These are phyloP conservation scores for Barbarea vulgaris DNA, from an alignment of 345 rosid species.

Conservation along the genomic window DNA sequence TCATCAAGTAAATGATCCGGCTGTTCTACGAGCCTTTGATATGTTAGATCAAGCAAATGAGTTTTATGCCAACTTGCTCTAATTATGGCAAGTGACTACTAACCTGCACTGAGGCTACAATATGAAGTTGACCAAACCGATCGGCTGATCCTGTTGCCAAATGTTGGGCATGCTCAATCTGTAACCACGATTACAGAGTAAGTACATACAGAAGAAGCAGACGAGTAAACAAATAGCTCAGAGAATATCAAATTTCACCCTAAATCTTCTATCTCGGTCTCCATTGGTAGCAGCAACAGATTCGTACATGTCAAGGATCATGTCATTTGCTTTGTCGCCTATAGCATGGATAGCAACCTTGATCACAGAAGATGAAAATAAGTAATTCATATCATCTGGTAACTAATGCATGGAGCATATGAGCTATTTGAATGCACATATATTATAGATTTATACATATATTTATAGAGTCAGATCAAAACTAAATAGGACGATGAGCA, in stretches of 20 bases:
- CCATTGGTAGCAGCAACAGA: constrained; percentile 64
- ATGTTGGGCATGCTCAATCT: constrained; percentile 97
- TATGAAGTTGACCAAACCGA: constrained; percentile 67
- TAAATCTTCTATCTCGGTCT: constrained; percentile 73
- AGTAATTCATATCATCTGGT: neutral
- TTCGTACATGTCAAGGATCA: constrained; percentile 67
- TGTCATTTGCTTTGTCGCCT: constrained; percentile 88
- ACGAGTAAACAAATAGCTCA: no score
- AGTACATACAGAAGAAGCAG: neutral
- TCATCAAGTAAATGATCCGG: constrained; percentile 91
- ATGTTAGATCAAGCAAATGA: constrained; percentile 14
- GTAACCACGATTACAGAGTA: constrained; percentile 28
- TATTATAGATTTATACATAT: neutral
- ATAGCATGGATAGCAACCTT: constrained; percentile 96
- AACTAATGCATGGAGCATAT: neutral
- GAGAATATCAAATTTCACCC: constrained; percentile 64
- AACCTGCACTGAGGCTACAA: constrained; percentile 89
- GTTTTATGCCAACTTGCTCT: neutral
- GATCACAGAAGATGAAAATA: constrained; percentile 13
- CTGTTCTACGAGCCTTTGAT: constrained; percentile 46
- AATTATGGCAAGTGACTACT: constrained; percentile 24
- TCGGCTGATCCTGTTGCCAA: constrained; percentile 61
- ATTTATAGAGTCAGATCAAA: neutral
- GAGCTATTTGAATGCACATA: neutral
- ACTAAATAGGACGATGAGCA: neutral